Base-by-base conservation (phyloP, 805 yeast species). In the Candida pseudoglaebosa region DNA sequence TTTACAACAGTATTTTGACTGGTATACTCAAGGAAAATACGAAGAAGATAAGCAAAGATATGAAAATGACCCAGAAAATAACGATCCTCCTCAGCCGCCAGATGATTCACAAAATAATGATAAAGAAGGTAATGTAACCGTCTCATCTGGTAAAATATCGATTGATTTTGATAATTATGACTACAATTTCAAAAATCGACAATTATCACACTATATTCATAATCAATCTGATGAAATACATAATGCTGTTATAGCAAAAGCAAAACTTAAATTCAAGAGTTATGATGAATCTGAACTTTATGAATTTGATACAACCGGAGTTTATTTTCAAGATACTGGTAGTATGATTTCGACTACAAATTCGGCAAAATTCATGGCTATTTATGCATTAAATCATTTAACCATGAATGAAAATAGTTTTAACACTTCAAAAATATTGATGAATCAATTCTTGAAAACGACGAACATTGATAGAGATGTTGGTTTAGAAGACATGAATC, bases 271-370 rank as follows among this genome's bases (percentile, higher is more conserved):
- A 16, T 22, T 75, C 8, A 54, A 52, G 17, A 82, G 81, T 53
- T 40, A 50, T 15, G 59, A 62, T 3, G 85, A 82, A 44, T 51
- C 62, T 5, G 70, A 77, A 22, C 67, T 62, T 39, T 79, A 80
- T 52, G 52, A 56, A 1, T 47, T 88, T 14, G 65, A 67, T 4
- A 61, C 85, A 8, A 61, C 62, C 17, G 90, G 89, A 0, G 70
- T 80, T 2, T 83, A 82, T 54, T 86, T 82, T 51, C 80, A 83
- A 44, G 69, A 72, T 15, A 61, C 77, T 1, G 95, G 95, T 0
- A 67, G 84, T 37, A 54, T 84, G 3, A 62, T 84, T 12, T 70
- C 80, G 0, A 52, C 75, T 14, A 72, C 88, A 1, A 65, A 70
- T 24, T 73, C 88, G 20, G 85, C 84, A 5, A 83, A 82, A 54